Conservation (phyloP, 106 monocot genomes). For the Dendrobium catenatum region DNA sequence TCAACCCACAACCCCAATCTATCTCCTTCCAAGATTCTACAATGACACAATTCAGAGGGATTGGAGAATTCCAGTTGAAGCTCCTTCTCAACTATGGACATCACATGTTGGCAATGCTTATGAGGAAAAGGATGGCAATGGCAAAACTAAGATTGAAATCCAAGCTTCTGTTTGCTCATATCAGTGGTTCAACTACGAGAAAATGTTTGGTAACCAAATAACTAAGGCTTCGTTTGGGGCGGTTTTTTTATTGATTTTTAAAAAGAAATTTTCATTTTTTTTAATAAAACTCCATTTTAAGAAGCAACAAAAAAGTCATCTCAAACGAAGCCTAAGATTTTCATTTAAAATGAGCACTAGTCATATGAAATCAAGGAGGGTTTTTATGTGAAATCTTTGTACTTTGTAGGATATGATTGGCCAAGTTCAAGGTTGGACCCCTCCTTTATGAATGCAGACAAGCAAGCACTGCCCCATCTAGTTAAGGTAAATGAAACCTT, state of each 20-base stretch:
- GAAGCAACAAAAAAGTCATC: too few species aligned
- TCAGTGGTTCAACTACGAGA: slow-evolving; percentile 72
- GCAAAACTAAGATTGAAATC: slow-evolving; percentile 33
- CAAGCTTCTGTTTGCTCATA: slow-evolving; percentile 69
- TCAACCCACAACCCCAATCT: slow-evolving; percentile 47
- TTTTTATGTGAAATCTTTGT: not conserved
- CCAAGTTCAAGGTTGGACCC: slow-evolving; percentile 47
- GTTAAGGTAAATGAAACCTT: slow-evolving; percentile 28
- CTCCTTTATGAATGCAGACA: slow-evolving; percentile 50
- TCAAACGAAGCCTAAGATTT: too few species aligned
- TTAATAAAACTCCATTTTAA: too few species aligned
- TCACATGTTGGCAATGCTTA: slow-evolving; percentile 67
- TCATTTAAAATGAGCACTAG: not conserved
- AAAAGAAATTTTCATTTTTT: too few species aligned
- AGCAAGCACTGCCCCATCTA: slow-evolving; percentile 48
- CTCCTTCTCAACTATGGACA: slow-evolving; percentile 56
- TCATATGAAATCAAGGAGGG: not conserved
- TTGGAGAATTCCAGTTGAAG: slow-evolving; percentile 61
- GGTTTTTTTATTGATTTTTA: too few species aligned
- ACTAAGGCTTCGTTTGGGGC: not conserved
- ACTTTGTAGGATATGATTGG: slow-evolving; percentile 65
- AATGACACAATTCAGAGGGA: slow-evolving; percentile 10
- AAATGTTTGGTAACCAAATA: slow-evolving; percentile 56
- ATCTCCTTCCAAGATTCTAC: slow-evolving; percentile 60
- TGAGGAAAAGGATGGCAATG: slow-evolving; percentile 30